phyloP scores from a whole-genome alignment of 768 basidiomycete species.

The Cystobasidium onofrii region DNA sequence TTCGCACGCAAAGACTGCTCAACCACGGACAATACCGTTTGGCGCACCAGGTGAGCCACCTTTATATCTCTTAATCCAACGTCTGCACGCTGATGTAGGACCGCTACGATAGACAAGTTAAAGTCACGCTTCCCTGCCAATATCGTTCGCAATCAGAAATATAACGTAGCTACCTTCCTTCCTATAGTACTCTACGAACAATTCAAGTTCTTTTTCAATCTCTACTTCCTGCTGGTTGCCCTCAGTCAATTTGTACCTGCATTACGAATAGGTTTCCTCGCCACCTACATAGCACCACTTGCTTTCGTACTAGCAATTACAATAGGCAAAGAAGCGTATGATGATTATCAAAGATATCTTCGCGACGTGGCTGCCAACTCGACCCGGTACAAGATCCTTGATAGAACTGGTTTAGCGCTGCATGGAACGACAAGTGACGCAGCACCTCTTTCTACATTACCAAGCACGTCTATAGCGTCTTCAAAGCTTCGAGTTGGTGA shows the following conservation, averaged over 20 bases:
- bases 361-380: conserved; percentile 94
- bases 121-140: conserved; percentile 58
- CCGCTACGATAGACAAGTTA: conserved; percentile 10
- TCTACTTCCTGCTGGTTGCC: conserved; percentile 95
- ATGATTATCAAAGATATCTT: conserved; percentile 88
- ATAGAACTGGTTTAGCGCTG: conserved; percentile 49
- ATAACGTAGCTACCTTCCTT: conserved; percentile 91
- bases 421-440: conserved; percentile 36
- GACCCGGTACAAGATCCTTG: conserved; percentile 75
- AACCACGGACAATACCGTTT: conserved; percentile 37
- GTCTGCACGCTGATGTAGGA: background rate
- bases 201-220: conserved; percentile 99
- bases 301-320: conserved; percentile 91
- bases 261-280: conserved; percentile 89
- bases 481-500: conserved; percentile 84
- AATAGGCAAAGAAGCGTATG: conserved; percentile 97
- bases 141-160: conserved; percentile 93
- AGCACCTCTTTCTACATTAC: conserved; percentile 35
- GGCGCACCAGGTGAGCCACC: conserved; percentile 27
- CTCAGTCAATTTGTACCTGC: conserved; percentile 92
- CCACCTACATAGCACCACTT: conserved; percentile 90
- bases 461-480: conserved; percentile 56
- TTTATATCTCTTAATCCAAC: background rate
- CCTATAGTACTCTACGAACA: conserved; percentile 97
- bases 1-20: background rate